Evolutionary conservation across 169 alveolate species (phyloP).

Genomic region (Eimeria sp.): DNA sequence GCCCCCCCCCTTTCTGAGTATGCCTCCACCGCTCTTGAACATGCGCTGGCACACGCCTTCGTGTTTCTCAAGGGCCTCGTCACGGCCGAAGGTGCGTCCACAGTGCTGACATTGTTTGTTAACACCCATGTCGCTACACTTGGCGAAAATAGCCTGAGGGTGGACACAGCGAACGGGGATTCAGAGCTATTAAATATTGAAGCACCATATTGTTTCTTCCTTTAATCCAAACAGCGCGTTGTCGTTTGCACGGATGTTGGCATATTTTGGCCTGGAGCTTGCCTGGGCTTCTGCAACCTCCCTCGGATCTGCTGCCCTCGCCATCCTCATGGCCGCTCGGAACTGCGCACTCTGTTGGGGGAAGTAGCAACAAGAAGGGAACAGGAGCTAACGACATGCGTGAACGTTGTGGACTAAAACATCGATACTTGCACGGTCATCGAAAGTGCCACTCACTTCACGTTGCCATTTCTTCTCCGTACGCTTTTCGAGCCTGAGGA

Average conservation of each 20-base stretch:
- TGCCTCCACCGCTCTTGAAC: slow-evolving; percentile 75
- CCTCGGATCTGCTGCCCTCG: slow-evolving; percentile 77
- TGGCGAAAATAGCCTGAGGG: slow-evolving; percentile 78
- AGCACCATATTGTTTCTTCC: background rate
- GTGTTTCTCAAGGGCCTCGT: slow-evolving; percentile 78
- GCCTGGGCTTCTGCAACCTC: slow-evolving; percentile 81
- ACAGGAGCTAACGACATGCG: background rate
- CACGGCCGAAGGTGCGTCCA: slow-evolving; percentile 81
- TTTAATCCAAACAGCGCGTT: background rate
- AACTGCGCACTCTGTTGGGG: slow-evolving; percentile 80
- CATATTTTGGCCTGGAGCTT: background rate
- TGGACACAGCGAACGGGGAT: background rate
- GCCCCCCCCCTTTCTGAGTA: slow-evolving; percentile 57
- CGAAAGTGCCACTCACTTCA: slow-evolving; percentile 1
- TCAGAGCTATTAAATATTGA: background rate
- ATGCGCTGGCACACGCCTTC: slow-evolving; percentile 79
- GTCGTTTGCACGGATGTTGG: background rate
- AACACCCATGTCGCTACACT: slow-evolving; percentile 72
- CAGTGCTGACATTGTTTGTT: slow-evolving; percentile 80
- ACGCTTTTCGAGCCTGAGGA: slow-evolving; percentile 46
- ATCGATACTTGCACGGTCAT: background rate
- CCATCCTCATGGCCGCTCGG: slow-evolving; percentile 84
- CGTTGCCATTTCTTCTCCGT: slow-evolving; percentile 70
- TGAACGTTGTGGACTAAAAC: background rate
- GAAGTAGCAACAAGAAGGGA: background rate